Evolutionary conservation across 805 yeast genomes (phyloP), one percentile per base, ranked within the genome.

Genomic region (Candida palmyrensis): DNA sequence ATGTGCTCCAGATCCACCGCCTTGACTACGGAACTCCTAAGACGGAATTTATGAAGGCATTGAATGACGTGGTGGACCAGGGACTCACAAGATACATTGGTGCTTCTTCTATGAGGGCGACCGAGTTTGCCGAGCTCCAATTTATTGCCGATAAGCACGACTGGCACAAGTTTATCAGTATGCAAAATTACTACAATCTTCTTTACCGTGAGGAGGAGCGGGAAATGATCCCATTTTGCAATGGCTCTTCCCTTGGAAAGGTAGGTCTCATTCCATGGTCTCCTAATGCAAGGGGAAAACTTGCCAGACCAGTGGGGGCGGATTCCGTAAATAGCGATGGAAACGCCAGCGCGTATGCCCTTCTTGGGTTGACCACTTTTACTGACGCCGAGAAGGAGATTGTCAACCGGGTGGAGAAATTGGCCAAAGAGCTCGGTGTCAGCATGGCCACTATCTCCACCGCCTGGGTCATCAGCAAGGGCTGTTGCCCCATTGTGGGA

Each of bases 191-290:
- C 47, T 75, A 77, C 53, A 77, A 75, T 44, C 55, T 79, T 40
- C 33, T 77, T 3, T 61, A 73, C 42, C 59, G 86, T n/a, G 83
- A 78, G 46, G 84, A 78, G 36, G 86, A 79, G 49, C 55, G 76
- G 12, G 85, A 79, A 47, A 59, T 77, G 68, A 71, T 66, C 38
- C 74, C 72, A 18, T 79, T 59, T 49, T 74, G 81, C 40, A 33
- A 49, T 16, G 41, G 45, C 5, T 55, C 70, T 14, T 59, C 57
- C 29, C 68, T 69, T n/a, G 71, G 71, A 7, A 41, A 43, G 30
- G 71, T 79, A 23, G 81, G 79, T 2, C 35, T 77, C 13, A 64
- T 75, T 33, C 83, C 84, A 6, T 79, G 77, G 76, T 69, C 77
- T 8, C 82, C 83, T 23, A 53, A 64, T 36, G 79, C 77, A 5